Conservation (phyloP, 495 filamentous ascomycete genomes). For the Penicillium cataractarum region DNA sequence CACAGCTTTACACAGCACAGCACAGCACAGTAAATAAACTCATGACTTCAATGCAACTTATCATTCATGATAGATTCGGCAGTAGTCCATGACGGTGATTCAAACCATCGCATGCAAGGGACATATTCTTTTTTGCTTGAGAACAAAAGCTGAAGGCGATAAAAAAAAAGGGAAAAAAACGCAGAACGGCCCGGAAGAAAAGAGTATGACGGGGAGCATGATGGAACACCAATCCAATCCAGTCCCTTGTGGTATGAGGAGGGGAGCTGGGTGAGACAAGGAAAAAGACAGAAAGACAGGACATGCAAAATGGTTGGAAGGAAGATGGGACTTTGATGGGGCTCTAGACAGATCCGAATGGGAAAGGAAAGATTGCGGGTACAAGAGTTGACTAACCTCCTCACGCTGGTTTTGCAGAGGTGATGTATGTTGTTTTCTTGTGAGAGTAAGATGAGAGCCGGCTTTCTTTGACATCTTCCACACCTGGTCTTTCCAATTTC, state of each 20-base stretch:
- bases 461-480: background rate
- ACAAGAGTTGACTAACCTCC: background rate
- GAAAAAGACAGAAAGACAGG: conserved; percentile 1
- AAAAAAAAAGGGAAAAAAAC: conserved; percentile 12
- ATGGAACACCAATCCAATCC: background rate
- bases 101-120: conserved; percentile 23
- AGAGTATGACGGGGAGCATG: conserved; percentile 1
- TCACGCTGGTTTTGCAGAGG: background rate
- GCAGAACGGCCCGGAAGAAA: conserved; percentile 6
- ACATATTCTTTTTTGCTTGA: conserved; percentile 21
- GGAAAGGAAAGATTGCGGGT: background rate
- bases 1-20: no score
- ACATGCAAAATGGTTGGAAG: conserved; percentile 3
- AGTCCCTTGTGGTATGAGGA: background rate
- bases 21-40: background rate
- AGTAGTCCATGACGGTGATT: conserved; percentile 12
- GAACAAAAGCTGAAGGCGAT: conserved; percentile 7
- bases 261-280: background rate
- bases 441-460: background rate
- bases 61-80: conserved; percentile 30
- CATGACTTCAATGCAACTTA: conserved; percentile 26
- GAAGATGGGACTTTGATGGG: background rate
- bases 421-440: background rate
- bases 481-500: background rate
- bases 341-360: conserved; percentile 7